Base-by-base conservation (phyloP, 192 early-diverging fungal genomes). In the Coemansia sp. region DNA sequence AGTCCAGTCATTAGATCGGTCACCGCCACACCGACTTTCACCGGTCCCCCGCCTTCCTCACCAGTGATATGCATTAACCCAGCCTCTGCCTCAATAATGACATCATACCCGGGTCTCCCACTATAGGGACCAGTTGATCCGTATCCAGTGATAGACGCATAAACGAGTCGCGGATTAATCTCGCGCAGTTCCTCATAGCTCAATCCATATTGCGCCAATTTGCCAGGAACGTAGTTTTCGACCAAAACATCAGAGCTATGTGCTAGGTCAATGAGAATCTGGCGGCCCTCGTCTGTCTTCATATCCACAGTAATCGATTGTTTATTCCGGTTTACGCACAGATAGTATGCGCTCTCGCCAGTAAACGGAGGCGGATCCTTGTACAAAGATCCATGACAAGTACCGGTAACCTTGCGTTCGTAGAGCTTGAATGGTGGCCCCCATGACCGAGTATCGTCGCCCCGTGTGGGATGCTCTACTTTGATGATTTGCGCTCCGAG, bases 21-120 rank as follows among this genome's bases (percentile, higher is more conserved):
- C n/a, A 98, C 94, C 0, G 96, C 96, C 1, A 98, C 96, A 42
- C 96, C 96, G 1, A 96, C 93, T 73, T 98, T 98, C 52, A 96
- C 96, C 0, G 95, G 95, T 46, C 82, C 50, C 0, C 95, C 91
- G 69, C 87, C 75, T 26, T 85, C 85, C 67, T 96, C 95, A 16
- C 95, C 96, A 5, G 96, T 98, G 40, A 98, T 98, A 73, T 96
- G 89, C 95, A 98, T 98, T 32, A 98, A 63, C 19, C 96, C 96
- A 19, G 92, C 95, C 72, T 96, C 94, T 7, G 89, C 92, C 77
- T 94, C 91, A 40, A 92, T 88, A 69, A 93, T 91, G 39, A 93
- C 93, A 86, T 96, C 96, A 71, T 98, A 96, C 6, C 96, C 96
- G 6, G 95, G 87, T 55, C 86, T 63, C n/a, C 85, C 64, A 6